These are phyloP conservation scores for Suillus subalutaceus DNA, from an alignment of 768 basidiomycete species.

Conservation along the genomic window DNA sequence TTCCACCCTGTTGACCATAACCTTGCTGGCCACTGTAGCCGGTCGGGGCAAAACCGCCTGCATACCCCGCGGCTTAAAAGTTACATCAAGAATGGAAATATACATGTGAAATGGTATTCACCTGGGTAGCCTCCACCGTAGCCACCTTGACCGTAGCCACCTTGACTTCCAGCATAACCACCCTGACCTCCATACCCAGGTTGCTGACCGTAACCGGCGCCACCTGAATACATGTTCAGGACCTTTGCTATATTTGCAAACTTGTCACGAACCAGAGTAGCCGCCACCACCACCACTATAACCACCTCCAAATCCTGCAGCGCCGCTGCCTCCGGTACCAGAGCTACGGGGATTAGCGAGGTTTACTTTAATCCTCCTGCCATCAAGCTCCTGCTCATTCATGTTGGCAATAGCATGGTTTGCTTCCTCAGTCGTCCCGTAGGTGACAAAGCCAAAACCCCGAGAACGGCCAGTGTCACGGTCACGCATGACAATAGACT, in stretches of 20 bases:
- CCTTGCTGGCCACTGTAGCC: constrained; percentile 29
- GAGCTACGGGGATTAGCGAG: constrained; percentile 69
- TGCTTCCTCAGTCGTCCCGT: constrained; percentile 62
- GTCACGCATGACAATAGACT: constrained; percentile 99
- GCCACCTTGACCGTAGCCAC: constrained; percentile 25
- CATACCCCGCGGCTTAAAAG: constrained; percentile 26
- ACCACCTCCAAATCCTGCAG: constrained; percentile 30
- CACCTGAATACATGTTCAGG: constrained; percentile 27
- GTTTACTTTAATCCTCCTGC: constrained; percentile 89
- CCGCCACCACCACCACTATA: constrained; percentile 35
- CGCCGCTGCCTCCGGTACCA: constrained; percentile 52
- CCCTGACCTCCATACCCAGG: constrained; percentile 26
- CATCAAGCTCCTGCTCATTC: constrained; percentile 94
- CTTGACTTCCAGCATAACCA: constrained; percentile 35
- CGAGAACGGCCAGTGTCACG: constrained; percentile 96
- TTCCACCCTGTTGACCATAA: constrained; percentile 24
- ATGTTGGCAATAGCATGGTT: constrained; percentile 72
- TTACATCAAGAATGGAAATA: constrained; percentile 19
- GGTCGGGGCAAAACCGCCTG: not conserved
- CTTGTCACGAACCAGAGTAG: constrained; percentile 27
- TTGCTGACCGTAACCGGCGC: constrained; percentile 28
- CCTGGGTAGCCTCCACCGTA: constrained; percentile 30
- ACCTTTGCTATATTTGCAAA: not conserved
- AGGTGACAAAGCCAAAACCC: constrained; percentile 97
- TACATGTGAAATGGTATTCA: constrained; percentile 16